Conservation (phyloP, 495 filamentous ascomycete genomes). For the Pyronema domesticum region DNA sequence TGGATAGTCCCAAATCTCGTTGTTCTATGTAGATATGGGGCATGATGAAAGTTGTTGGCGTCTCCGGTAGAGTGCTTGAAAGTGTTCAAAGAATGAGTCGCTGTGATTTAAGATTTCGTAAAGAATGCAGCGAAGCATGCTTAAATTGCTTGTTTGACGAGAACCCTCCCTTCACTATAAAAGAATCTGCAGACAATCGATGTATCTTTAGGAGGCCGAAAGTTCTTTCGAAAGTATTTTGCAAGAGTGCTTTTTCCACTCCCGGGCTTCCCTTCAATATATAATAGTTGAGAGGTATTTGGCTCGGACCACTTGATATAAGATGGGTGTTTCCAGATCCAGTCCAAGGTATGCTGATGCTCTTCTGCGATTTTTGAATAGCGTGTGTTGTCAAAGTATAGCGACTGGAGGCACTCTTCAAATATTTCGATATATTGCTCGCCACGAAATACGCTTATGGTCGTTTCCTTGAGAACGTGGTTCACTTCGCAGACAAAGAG, state of each 20-base stretch:
- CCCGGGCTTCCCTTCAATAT: slow-evolving; percentile 7
- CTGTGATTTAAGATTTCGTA: neutral
- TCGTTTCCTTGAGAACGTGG: too few species aligned
- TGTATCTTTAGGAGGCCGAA: neutral
- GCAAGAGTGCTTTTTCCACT: slow-evolving; percentile 7
- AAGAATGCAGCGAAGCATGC: slow-evolving; percentile 3
- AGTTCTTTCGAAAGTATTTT: neutral
- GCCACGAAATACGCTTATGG: too few species aligned
- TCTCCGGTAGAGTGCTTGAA: neutral
- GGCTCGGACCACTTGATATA: neutral
- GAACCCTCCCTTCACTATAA: slow-evolving; percentile 2
- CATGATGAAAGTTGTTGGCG: neutral
- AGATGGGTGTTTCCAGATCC: neutral
- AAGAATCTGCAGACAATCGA: neutral
- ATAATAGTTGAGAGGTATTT: neutral
- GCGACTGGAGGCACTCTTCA: neutral
- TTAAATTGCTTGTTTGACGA: neutral
- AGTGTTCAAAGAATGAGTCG: slow-evolving; percentile 4
- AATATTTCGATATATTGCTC: too few species aligned
- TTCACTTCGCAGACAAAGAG: too few species aligned
- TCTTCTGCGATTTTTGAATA: slow-evolving; percentile 4
- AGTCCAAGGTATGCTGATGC: slow-evolving; percentile 1
- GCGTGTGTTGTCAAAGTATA: slow-evolving; percentile 1
- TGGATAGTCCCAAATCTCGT: too few species aligned
- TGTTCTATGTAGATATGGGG: neutral